Percentiles rank a stretch among this genome's conserved stretches.
Evolutionary conservation across 805 yeast species (phyloP).

Genomic region (Phaffomyces opuntiae): DNA sequence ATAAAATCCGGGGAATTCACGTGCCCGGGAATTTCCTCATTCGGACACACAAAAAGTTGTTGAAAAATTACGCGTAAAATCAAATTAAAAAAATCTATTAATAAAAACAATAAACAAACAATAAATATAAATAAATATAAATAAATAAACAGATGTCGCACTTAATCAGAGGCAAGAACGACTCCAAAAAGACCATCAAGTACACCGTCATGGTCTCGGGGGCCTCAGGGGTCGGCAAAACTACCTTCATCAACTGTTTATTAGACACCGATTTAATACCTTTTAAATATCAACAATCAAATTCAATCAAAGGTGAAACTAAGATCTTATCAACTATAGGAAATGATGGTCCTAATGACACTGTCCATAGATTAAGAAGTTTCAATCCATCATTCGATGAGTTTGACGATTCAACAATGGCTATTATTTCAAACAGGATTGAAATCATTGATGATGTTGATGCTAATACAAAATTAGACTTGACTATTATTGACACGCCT

Average conservation of each 20-base stretch:
- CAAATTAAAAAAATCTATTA: background rate
- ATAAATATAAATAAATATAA: too few relatives aligned
- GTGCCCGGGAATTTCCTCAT: background rate
- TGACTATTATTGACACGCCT: constrained; percentile 67
- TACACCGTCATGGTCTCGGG: constrained; percentile 73
- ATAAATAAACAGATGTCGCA: background rate
- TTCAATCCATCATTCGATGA: constrained; percentile 54
- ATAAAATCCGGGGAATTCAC: background rate
- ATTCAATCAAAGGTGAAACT: constrained; percentile 23
- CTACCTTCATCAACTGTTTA: constrained; percentile 65
- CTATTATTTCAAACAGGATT: constrained; percentile 59
- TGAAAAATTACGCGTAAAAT: constrained; percentile 1
- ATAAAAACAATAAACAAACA: background rate
- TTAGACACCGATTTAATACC: constrained; percentile 55
- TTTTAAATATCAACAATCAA: constrained; percentile 44
- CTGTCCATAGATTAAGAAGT: constrained; percentile 40
- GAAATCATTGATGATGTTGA: constrained; percentile 55
- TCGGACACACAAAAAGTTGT: background rate
- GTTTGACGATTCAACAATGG: constrained; percentile 65
- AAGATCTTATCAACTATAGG: constrained; percentile 16
- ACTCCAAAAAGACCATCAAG: constrained; percentile 64
- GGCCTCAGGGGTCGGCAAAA: constrained; percentile 69
- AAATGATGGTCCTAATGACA: constrained; percentile 1
- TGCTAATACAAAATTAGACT: constrained; percentile 40
- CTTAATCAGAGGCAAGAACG: constrained; percentile 47